Evolutionary conservation across 768 basidiomycete species (phyloP).

Genomic region (Suillus cothurnatus): DNA sequence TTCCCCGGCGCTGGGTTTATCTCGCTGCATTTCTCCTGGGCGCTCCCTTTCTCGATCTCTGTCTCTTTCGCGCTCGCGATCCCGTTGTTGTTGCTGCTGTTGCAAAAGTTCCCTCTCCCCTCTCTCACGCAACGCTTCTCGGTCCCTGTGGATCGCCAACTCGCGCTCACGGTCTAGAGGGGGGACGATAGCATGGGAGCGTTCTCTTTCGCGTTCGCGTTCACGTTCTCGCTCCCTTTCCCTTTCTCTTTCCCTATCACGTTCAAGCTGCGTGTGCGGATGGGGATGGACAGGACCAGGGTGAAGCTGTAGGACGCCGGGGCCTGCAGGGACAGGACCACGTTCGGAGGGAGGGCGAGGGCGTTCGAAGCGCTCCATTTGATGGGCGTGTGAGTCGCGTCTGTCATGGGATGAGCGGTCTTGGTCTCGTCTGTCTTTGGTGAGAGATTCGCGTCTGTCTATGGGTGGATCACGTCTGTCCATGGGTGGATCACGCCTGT

Average conservation of each 20-base stretch:
- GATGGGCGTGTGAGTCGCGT: not conserved
- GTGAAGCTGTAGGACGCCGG: slow-evolving; percentile 19
- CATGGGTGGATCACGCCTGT: not conserved
- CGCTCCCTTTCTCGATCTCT: slow-evolving; percentile 14
- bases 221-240: slow-evolving; percentile 33
- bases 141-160: slow-evolving; percentile 27
- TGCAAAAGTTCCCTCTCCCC: slow-evolving; percentile 24
- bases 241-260: slow-evolving; percentile 18
- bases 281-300: slow-evolving; percentile 20
- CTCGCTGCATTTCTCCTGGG: slow-evolving; percentile 1
- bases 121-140: slow-evolving; percentile 15
- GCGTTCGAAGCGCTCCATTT: not conserved
- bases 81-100: not conserved
- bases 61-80: slow-evolving; percentile 5
- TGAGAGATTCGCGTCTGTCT: not conserved
- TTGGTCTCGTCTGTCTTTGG: slow-evolving; percentile 2
- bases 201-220: slow-evolving; percentile 27
- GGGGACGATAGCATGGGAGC: slow-evolving; percentile 23
- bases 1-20: not conserved
- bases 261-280: slow-evolving; percentile 24
- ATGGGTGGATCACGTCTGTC: not conserved
- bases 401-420: not conserved
- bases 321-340: slow-evolving; percentile 3
- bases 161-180: slow-evolving; percentile 28
- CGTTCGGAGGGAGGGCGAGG: slow-evolving; percentile 4